Percentiles rank a stretch among this genome's conserved stretches.
phyloP scores from a whole-genome alignment of 106 monocot species.

The Triglochin maritima region DNA sequence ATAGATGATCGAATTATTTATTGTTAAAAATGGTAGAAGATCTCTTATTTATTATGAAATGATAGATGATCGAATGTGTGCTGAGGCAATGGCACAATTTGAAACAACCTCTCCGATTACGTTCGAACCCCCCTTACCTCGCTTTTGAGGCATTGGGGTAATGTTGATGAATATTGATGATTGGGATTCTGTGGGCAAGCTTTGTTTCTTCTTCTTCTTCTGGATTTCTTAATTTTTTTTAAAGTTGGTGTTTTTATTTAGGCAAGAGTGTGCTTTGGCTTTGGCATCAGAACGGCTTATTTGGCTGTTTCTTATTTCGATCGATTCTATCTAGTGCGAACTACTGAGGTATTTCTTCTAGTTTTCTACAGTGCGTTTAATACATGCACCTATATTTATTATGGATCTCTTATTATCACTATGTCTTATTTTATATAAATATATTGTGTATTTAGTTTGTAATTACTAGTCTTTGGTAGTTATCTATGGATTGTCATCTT shows the following conservation, averaged over 20 bases:
- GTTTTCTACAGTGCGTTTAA: too few species aligned
- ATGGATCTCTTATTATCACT: too few species aligned
- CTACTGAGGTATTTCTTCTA: slow-evolving; percentile 35
- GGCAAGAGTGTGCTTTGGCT: slow-evolving; percentile 40
- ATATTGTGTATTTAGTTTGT: too few species aligned
- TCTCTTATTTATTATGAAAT: too few species aligned
- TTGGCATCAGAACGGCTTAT: slow-evolving; percentile 53
- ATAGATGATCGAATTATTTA: background rate
- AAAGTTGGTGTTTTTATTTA: slow-evolving; percentile 15
- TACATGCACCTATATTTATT: too few species aligned
- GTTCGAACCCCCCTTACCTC: background rate
- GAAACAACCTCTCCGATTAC: too few species aligned
- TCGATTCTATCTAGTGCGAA: slow-evolving; percentile 53
- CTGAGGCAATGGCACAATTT: too few species aligned
- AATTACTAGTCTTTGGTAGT: too few species aligned
- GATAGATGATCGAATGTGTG: too few species aligned
- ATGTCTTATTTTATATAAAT: background rate
- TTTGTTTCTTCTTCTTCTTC: slow-evolving; percentile 3
- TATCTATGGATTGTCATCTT: too few species aligned
- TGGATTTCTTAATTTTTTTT: background rate
- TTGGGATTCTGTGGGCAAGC: too few species aligned
- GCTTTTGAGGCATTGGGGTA: background rate
- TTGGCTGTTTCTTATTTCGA: slow-evolving; percentile 56
- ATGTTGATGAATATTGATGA: background rate
- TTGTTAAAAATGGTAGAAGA: background rate